Evolutionary conservation across 2,329 filamentous ascomycete species (phyloP).

Genomic region (Xylariaceae sp.): DNA sequence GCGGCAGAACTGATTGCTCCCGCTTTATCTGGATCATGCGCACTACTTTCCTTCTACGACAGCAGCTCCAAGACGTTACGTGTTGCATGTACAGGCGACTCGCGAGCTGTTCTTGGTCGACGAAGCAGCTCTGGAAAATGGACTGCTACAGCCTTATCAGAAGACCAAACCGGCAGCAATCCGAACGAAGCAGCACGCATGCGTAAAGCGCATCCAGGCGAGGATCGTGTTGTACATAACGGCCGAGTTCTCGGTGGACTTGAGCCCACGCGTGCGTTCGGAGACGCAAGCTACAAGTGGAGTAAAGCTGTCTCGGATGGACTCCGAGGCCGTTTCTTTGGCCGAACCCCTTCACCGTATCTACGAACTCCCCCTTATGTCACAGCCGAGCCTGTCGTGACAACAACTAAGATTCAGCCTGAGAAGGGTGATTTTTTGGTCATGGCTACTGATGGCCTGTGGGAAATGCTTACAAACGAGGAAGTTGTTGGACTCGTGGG

Average conservation of each 20-base stretch:
- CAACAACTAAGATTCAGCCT: conserved; percentile 86
- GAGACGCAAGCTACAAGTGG: conserved; percentile 98
- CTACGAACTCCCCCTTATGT: conserved; percentile 94
- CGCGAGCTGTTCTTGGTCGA: conserved; percentile 86
- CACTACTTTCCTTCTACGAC: conserved; percentile 94
- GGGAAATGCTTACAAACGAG: conserved; percentile 99
- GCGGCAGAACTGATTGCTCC: conserved; percentile 90
- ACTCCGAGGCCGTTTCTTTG: conserved; percentile 83
- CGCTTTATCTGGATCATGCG: conserved; percentile 94
- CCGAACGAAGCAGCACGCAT: conserved; percentile 79
- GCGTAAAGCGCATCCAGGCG: conserved; percentile 81
- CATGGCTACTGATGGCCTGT: conserved; percentile 92
- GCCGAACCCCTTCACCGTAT: conserved; percentile 68
- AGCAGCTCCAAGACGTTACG: conserved; percentile 78
- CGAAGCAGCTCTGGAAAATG: conserved; percentile 78
- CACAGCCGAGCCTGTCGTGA: conserved; percentile 91
- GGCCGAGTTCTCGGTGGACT: conserved; percentile 88
- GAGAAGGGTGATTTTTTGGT: conserved; percentile 92
- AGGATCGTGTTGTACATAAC: conserved; percentile 81
- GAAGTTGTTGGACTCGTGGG: conserved; percentile 95
- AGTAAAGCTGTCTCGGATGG: conserved; percentile 76
- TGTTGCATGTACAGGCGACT: conserved; percentile 95
- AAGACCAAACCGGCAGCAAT: conserved; percentile 91
- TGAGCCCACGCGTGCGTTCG: conserved; percentile 91
- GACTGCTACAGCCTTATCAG: conserved; percentile 83